Conservation (phyloP, 768 basidiomycete species). For the Lactarius sanguifluus region DNA sequence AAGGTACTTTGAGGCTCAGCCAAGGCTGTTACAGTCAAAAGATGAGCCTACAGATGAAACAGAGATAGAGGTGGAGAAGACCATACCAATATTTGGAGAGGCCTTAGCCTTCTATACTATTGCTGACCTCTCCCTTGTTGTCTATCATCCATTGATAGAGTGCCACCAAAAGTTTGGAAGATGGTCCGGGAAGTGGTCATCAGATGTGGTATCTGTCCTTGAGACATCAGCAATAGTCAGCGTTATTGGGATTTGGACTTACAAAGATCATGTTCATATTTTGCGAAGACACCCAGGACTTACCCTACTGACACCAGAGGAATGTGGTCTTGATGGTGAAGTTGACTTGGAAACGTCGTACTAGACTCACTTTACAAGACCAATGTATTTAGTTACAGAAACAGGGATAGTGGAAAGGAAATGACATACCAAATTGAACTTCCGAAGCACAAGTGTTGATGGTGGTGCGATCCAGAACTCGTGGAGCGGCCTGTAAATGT, state of each 20-base stretch:
- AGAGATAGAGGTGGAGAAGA: background rate
- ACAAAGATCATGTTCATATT: background rate
- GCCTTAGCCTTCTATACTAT: background rate
- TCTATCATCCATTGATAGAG: background rate
- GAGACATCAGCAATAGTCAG: background rate
- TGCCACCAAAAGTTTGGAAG: background rate
- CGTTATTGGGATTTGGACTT: background rate
- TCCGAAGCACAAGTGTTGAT: too few species aligned
- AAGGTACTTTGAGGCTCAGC: background rate
- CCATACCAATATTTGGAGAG: background rate
- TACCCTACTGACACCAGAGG: too few species aligned
- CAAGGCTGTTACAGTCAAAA: background rate
- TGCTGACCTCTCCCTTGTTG: background rate
- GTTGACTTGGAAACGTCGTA: too few species aligned
- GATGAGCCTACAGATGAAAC: background rate
- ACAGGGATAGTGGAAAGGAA: too few species aligned
- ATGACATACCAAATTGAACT: too few species aligned
- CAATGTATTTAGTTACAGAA: too few species aligned
- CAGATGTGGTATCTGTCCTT: background rate
- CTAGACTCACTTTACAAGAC: too few species aligned
- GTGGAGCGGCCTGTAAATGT: too few species aligned
- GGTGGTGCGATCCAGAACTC: too few species aligned
- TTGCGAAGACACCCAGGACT: too few species aligned
- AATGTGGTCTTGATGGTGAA: too few species aligned
- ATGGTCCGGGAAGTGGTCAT: background rate